Evolutionary conservation across 148 eudicot genomes (phyloP), one percentile per base, ranked within the genome.

Genomic region (Pharnaceum exiguum): DNA sequence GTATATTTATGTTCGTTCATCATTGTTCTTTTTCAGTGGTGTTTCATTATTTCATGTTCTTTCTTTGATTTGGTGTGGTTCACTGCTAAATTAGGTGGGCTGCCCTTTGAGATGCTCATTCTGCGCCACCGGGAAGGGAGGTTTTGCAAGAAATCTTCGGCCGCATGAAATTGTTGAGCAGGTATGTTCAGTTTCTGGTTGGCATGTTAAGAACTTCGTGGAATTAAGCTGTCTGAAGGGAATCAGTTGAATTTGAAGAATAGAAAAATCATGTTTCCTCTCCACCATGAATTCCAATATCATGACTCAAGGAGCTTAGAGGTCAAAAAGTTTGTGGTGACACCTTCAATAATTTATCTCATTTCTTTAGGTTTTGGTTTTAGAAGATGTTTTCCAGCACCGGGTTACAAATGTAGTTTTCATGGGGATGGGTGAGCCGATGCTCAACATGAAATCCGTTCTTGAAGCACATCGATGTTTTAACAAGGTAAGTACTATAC

Each of bases 381-480:
- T 94, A 68, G 99, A 94, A 68, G 95, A 86, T 62, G 0, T 82
- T 38, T 89, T 94, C 70, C 72, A 86, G 65, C 83, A 73, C 36
- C 83, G 99, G 55, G 99, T 94, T 45, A 83, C 95, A 26, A 94
- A 89, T 73, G 87, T 94, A 31, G 99, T 94, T 55, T 94, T 94
- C 65, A 94, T 94, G 99, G 99, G 99, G 44, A 94, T 94, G 99
- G 99, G 96, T 27, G 99, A 94, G 77, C 99, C 99, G 16, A 94
- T 94, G 99, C 69, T 94, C 64, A 94, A 94, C 76, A 15, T 94
- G 73, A 89, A 94, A 78, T 73, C 83, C 65, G 99, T 94, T 61
- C 74, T 94, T 64, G 96, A 82, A 77, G 99, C 99, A 10, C 99
- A 94, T 51, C 83, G 76, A 55, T 89, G 99, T 74, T 60, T 94